A percentile compares a stretch with the other conserved stretches of the same genome.
Evolutionary conservation across 1,284 basidiomycete species (phyloP).

Genomic region (Irpex sp.): DNA sequence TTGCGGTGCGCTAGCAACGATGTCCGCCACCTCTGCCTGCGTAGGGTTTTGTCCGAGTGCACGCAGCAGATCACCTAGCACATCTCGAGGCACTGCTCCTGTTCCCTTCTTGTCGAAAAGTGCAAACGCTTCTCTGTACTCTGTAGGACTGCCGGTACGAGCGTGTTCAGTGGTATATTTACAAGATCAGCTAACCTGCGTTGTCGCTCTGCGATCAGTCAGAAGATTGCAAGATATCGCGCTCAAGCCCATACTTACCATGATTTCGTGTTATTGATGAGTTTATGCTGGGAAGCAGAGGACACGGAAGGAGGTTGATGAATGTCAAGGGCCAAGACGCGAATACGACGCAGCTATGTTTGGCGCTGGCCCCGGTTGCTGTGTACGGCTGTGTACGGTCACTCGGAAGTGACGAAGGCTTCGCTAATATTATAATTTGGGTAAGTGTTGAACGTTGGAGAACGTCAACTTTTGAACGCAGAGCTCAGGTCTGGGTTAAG

Average conservation of each 20-base stretch:
- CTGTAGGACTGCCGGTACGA: constrained; percentile 34
- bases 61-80: constrained; percentile 91
- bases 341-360: too few species aligned
- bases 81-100: constrained; percentile 84
- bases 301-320: background rate
- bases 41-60: constrained; percentile 98
- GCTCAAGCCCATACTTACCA: background rate
- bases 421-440: too few species aligned
- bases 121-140: constrained; percentile 96
- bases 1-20: constrained; percentile 69
- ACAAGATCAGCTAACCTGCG: constrained; percentile 40
- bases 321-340: too few species aligned
- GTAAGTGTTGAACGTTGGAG: too few species aligned
- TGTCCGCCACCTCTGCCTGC: constrained; percentile 90
- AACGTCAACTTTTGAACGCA: too few species aligned
- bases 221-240: background rate
- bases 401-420: too few species aligned
- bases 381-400: too few species aligned
- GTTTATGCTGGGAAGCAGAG: background rate
- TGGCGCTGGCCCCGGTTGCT: too few species aligned
- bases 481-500: too few species aligned
- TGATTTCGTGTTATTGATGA: background rate
- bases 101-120: constrained; percentile 98
- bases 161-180: constrained; percentile 1
- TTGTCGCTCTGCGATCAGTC: constrained; percentile 50